Evolutionary conservation across 225 moss, liverwort and hornwort species (phyloP), one percentile per base, ranked within the genome.

Genomic region (Sphagnum contortum): DNA sequence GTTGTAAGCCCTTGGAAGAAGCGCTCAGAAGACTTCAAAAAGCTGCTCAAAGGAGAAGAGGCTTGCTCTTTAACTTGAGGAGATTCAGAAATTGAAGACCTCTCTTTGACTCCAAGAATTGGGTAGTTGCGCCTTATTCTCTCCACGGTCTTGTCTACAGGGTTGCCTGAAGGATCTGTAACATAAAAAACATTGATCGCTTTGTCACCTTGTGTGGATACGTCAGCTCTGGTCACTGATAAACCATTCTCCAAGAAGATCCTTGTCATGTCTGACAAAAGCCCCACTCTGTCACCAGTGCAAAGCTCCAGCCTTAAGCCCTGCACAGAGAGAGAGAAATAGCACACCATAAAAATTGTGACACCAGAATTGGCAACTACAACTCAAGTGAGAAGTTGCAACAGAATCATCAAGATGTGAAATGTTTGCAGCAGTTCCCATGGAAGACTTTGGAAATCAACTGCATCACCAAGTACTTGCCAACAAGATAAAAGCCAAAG

Each of bases 151-250:
- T 82, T 85, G 72, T 85, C 81, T 45, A 85, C 85, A 68, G 81
- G 74, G 46, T 57, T 68, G 57, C 81, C 85, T 64, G 68, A 71
- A n/a, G 73, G 71, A 50, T 82, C 76, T 55, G 82, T 79, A 57
- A 86, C 82, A 65, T 85, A 86, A 63, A 86, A 86, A 48, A 79
- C 76, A 63, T 86, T 82, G 62, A 86, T 76, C 64, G 85, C 85
- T 66, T 78, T 75, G 57, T 78, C 78, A 65, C 12, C 79, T 77
- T 76, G 76, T 8, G 85, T 86, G 48, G 79, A 71, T 58, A 86
- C 85, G 63, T 86, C 85, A 5, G 82, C 85, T 49, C 82, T 79
- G 7, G 79, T 79, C 12, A 85, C 81, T 9, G 85, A 82, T 14
- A 85, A 73, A 14, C 85, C 85, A 55, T 85, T 79, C 62, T 85